phyloP scores from a whole-genome alignment of 2,329 filamentous ascomycete genomes.

The Epichloe aotearoae region DNA sequence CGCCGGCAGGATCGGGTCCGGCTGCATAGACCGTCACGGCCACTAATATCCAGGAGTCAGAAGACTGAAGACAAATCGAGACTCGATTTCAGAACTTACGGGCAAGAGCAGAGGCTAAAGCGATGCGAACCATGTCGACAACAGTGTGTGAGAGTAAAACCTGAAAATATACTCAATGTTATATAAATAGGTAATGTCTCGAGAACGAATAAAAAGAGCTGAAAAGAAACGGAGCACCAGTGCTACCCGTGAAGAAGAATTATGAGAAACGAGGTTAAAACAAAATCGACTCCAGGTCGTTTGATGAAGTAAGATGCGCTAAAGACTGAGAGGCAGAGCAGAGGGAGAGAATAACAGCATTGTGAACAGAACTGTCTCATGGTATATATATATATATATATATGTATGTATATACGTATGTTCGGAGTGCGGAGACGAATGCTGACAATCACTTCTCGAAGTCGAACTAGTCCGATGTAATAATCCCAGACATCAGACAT shows the following conservation, averaged over 20 bases:
- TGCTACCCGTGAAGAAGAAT: background rate
- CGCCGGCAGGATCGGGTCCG: slow-evolving; percentile 8
- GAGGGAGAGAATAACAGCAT: no score
- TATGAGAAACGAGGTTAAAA: background rate
- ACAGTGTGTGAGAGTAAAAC: background rate
- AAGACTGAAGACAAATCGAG: background rate
- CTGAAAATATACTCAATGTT: no score
- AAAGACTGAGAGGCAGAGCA: background rate
- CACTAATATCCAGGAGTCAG: background rate
- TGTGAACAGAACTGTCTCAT: no score
- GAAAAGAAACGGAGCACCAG: background rate
- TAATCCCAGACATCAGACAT: background rate
- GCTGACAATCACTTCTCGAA: background rate
- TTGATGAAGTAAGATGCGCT: background rate
- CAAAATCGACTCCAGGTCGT: slow-evolving; percentile 3
- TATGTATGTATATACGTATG: background rate
- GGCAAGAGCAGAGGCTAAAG: slow-evolving; percentile 11
- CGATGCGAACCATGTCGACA: slow-evolving; percentile 14
- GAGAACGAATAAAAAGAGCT: background rate
- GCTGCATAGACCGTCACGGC: slow-evolving; percentile 8
- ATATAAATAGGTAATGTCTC: no score
- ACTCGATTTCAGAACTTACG: slow-evolving; percentile 10
- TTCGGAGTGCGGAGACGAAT: background rate
- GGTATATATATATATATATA: no score
- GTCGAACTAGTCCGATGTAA: background rate